Evolutionary conservation across 768 basidiomycete species (phyloP).

Genomic region (Boletus coccyginus): DNA sequence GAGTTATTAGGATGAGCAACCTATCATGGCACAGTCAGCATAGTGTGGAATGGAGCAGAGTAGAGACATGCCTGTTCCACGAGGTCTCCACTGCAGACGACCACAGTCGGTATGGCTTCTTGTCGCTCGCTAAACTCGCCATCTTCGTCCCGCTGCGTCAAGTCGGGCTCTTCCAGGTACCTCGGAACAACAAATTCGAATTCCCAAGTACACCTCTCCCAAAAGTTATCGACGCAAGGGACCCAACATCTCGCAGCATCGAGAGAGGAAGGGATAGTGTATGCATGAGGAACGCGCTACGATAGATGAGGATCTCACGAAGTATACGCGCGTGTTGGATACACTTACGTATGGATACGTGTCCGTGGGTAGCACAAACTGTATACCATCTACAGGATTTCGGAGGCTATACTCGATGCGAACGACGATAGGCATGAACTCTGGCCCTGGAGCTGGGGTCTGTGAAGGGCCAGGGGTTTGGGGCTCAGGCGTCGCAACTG

Average conservation of each 20-base stretch:
- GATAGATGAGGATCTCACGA: conserved; percentile 15
- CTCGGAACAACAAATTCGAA: conserved; percentile 93
- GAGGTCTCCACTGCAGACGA: conserved; percentile 92
- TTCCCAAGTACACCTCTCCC: conserved; percentile 99
- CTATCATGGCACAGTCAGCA: conserved; percentile 37
- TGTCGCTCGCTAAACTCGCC: conserved; percentile 47
- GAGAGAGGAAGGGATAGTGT: conserved; percentile 81
- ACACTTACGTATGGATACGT: conserved; percentile 78
- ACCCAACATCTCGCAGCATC: conserved; percentile 98
- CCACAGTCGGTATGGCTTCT: conserved; percentile 74
- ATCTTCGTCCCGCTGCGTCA: conserved; percentile 35
- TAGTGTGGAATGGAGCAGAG: conserved; percentile 4
- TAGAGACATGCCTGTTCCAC: conserved; percentile 74
- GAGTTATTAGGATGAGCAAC: conserved; percentile 92
- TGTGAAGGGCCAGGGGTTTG: conserved; percentile 55
- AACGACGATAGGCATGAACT: conserved; percentile 74
- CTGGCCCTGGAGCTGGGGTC: conserved; percentile 42
- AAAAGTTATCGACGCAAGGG: conserved; percentile 92
- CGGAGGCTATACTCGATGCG: conserved; percentile 79
- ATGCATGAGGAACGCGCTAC: conserved; percentile 91
- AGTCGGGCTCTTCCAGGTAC: conserved; percentile 59
- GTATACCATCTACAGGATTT: conserved; percentile 80
- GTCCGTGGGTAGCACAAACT: conserved; percentile 80
- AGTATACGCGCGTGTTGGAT: conserved; percentile 1
- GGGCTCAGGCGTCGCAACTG: conserved; percentile 82